Evolutionary conservation across 257 asterid genomes (phyloP).

Genomic region (Nicotiana sylvestris): DNA sequence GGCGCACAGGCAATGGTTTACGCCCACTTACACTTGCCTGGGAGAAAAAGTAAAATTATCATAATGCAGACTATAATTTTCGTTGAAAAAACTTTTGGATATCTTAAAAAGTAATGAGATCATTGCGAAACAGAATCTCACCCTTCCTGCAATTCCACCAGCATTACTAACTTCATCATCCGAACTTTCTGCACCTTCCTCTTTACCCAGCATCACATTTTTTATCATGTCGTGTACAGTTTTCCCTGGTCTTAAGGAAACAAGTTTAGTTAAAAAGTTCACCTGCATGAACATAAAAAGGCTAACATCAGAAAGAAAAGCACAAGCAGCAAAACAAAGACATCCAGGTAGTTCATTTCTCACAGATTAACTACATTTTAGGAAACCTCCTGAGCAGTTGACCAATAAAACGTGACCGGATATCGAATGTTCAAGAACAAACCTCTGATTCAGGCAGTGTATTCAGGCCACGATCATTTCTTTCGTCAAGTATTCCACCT

Average conservation of each 20-base stretch:
- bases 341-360: not conserved
- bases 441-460: conserved; percentile 97
- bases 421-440: conserved; percentile 6
- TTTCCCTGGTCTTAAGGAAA: conserved; percentile 80
- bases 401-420: not conserved
- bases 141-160: conserved; percentile 73
- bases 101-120: not conserved
- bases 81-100: not conserved
- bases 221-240: conserved; percentile 81
- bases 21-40: conserved; percentile 82
- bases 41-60: conserved; percentile 28
- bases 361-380: not conserved
- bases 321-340: conserved; percentile 11
- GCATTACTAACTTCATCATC: conserved; percentile 29
- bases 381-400: not conserved
- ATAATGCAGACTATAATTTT: conserved; percentile 23
- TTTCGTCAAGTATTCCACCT: conserved; percentile 91
- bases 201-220: conserved; percentile 80
- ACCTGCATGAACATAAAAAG: conserved; percentile 46
- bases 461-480: conserved; percentile 86
- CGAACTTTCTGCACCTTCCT: conserved; percentile 65
- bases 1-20: conserved; percentile 83
- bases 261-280: conserved; percentile 80
- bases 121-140: conserved; percentile 29
- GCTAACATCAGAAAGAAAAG: conserved; percentile 13